phyloP scores from a whole-genome alignment of 1,284 basidiomycete genomes.

The Boletus semigastroideus region DNA sequence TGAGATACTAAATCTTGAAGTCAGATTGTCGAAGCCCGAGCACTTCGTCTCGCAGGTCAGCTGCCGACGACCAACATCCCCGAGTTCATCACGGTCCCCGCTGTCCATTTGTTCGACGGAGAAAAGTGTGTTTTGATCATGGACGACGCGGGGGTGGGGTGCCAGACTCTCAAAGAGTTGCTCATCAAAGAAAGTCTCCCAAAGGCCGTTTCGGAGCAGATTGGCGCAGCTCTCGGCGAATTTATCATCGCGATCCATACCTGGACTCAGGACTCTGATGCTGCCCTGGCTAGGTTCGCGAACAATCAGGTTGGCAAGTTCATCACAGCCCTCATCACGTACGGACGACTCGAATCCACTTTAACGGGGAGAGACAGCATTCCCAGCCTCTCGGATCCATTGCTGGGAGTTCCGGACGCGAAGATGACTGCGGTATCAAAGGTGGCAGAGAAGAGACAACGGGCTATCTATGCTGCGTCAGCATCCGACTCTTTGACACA shows the following conservation, averaged over 20 bases:
- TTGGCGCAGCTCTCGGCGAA: slow-evolving; percentile 50
- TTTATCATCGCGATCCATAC: slow-evolving; percentile 52
- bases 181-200: slow-evolving; percentile 41
- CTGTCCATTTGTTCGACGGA: slow-evolving; percentile 50
- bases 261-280: slow-evolving; percentile 36
- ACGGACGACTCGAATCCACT: slow-evolving; percentile 48
- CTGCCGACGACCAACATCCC: slow-evolving; percentile 29
- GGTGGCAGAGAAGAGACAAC: slow-evolving; percentile 36
- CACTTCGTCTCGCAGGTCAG: slow-evolving; percentile 40
- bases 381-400: slow-evolving; percentile 40
- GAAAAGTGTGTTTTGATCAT: slow-evolving; percentile 53
- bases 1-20: slow-evolving; percentile 1
- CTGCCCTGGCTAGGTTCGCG: slow-evolving; percentile 39
- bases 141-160: slow-evolving; percentile 51
- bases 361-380: slow-evolving; percentile 37
- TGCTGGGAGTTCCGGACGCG: slow-evolving; percentile 37
- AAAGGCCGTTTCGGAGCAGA: slow-evolving; percentile 35
- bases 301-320: slow-evolving; percentile 42
- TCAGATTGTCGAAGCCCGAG: slow-evolving; percentile 53
- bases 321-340: slow-evolving; percentile 45
- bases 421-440: slow-evolving; percentile 39
- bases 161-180: slow-evolving; percentile 48
- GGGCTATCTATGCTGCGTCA: slow-evolving; percentile 37
- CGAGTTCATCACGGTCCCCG: slow-evolving; percentile 47
- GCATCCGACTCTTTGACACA: slow-evolving; percentile 34